Base-by-base conservation (phyloP, 164 flowering plant species). In the Akebia trifoliata region DNA sequence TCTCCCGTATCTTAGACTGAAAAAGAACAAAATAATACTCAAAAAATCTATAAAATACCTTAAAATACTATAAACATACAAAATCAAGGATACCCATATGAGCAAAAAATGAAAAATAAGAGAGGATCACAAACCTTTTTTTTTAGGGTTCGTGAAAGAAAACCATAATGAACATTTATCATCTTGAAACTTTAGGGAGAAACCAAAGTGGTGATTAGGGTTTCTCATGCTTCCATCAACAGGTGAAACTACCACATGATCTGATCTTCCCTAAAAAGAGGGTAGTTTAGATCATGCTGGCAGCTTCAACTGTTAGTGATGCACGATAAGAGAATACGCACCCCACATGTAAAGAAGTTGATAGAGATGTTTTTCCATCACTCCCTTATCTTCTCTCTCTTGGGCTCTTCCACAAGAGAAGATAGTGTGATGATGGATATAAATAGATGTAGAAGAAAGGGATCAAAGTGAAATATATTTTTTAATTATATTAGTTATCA, bases 221-320 rank as follows among this genome's bases (percentile, higher is more conserved):
- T 67, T 67, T 56, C 24, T 36, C 62, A 67, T 73, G 81, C 74
- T 38, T 42, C 74, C 74, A 73, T 43, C 68, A 78, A 63, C 81
- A 45, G 88, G 79, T 83, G 88, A 83, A 83, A 70, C 88, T 76
- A 75, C 83, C 82, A 57, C 78, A 83, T 83, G 88, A 83, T 80
- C 88, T 83, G 73, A 74, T 73, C 78, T 53, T 57, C 42, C 69
- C 70, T 68, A 60, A n/a, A 46, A 7, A 26, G 55, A 67, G 69
- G 34, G 28, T 51, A 38, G 73, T 73, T 80, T 66, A 85, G 91
- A 85, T 82, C 91, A 85, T 75, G 91, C 91, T 85, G 87, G 91
- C 91, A 85, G 91, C 91, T 85, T 85, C 86, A 85, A 71, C 87
- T 50, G 76, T 40, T 65, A 64, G 46, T 66, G 78, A 61, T 59